These are phyloP conservation scores for Corrigiola litoralis DNA, from an alignment of 179 eudicot genomes.

Conservation along the genomic window DNA sequence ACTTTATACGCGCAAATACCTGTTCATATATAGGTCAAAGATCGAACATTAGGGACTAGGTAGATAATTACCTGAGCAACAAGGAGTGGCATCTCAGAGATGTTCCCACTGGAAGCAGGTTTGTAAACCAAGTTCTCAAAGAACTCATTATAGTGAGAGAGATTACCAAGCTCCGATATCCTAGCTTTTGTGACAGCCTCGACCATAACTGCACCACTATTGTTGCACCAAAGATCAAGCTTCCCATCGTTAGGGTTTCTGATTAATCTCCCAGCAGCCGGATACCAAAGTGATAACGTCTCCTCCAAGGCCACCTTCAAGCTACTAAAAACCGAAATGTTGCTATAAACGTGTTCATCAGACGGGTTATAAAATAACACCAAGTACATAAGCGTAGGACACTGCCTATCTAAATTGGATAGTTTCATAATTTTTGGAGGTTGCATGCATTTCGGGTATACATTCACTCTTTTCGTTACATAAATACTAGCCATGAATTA, in stretches of 20 bases:
- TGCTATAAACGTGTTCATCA: neutral
- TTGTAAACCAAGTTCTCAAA: conserved; percentile 36
- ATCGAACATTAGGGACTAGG: no score
- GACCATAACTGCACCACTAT: conserved; percentile 33
- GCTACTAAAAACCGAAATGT: conserved; percentile 13
- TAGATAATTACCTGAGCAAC: conserved; percentile 27
- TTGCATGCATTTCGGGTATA: conserved; percentile 32
- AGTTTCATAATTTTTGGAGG: conserved; percentile 26
- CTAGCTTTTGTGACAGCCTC: conserved; percentile 24
- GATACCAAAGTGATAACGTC: conserved; percentile 29
- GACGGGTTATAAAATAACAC: conserved; percentile 28
- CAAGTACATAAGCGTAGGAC: conserved; percentile 36
- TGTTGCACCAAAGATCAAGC: conserved; percentile 39
- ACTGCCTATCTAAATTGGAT: conserved; percentile 39
- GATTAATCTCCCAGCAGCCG: conserved; percentile 25
- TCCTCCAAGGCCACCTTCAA: conserved; percentile 26
- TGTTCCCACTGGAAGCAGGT: conserved; percentile 20
- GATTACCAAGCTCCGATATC: conserved; percentile 23
- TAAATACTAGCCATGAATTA: conserved; percentile 23
- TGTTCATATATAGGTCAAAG: no score
- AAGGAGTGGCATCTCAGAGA: conserved; percentile 30
- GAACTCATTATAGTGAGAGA: conserved; percentile 20
- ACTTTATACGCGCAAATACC: no score
- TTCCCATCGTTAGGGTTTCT: conserved; percentile 33
- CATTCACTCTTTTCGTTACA: conserved; percentile 32